A percentile compares a stretch with the other conserved stretches of the same genome.
Evolutionary conservation across 331 rosid species (phyloP).

Genomic region (Malus hybrid): DNA sequence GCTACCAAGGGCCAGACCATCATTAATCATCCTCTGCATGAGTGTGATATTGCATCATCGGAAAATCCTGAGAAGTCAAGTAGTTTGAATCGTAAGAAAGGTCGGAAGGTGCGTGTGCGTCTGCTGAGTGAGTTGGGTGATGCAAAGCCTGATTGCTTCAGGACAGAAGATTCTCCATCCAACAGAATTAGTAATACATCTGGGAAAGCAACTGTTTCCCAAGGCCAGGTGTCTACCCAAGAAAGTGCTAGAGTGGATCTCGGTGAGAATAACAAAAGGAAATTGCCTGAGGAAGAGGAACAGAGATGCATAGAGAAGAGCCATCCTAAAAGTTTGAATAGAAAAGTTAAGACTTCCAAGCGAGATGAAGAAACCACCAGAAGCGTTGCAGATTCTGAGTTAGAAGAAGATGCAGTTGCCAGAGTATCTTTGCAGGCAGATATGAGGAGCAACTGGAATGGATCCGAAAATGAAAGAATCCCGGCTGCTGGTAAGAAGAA

Average conservation of each 20-base stretch:
- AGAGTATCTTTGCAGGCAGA: slow-evolving; percentile 32
- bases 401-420: slow-evolving; percentile 19
- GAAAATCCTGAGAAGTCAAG: slow-evolving; percentile 41
- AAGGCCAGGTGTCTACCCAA: slow-evolving; percentile 38
- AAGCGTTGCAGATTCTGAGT: slow-evolving; percentile 21
- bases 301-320: slow-evolving; percentile 23
- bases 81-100: slow-evolving; percentile 55
- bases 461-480: slow-evolving; percentile 36
- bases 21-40: slow-evolving; percentile 24
- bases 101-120: slow-evolving; percentile 56
- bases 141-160: slow-evolving; percentile 30
- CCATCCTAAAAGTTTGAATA: slow-evolving; percentile 23
- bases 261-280: slow-evolving; percentile 59
- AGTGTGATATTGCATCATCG: slow-evolving; percentile 30
- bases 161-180: slow-evolving; percentile 34
- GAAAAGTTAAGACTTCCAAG: slow-evolving; percentile 28
- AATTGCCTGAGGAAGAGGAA: slow-evolving; percentile 46
- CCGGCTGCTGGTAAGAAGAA: slow-evolving; percentile 47
- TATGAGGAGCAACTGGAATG: slow-evolving; percentile 30
- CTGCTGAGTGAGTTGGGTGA: slow-evolving; percentile 72
- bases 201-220: slow-evolving; percentile 34
- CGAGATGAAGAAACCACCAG: slow-evolving; percentile 28
- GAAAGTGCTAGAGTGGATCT: slow-evolving; percentile 29
- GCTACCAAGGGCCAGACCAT: slow-evolving; percentile 24
- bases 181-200: slow-evolving; percentile 33